phyloP scores from a whole-genome alignment of 177 flowering plant species.

The Vitis hybrid region DNA sequence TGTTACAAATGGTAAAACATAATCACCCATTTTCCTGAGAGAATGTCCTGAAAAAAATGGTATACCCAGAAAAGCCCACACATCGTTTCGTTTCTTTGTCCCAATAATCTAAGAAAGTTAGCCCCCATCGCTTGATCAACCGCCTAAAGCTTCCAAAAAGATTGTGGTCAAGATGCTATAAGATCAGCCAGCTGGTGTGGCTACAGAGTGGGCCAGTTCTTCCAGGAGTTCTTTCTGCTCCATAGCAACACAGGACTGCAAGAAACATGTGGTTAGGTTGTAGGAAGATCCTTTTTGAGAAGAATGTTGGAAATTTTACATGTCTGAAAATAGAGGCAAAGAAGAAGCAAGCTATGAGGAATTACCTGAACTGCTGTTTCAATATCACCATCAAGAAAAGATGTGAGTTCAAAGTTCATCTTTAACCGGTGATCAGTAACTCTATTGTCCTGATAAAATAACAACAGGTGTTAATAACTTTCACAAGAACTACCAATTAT shows the following conservation, averaged over 20 bases:
- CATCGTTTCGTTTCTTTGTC: no score
- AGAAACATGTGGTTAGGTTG: slow-evolving; percentile 8
- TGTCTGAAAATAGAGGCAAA: background rate
- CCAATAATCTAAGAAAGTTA: no score
- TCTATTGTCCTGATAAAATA: slow-evolving; percentile 73
- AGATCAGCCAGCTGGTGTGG: slow-evolving; percentile 35
- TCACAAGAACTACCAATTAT: background rate
- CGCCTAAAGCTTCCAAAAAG: no score
- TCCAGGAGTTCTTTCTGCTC: slow-evolving; percentile 90
- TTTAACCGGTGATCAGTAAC: slow-evolving; percentile 94
- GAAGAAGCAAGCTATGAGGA: background rate
- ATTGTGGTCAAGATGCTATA: background rate
- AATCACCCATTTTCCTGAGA: no score
- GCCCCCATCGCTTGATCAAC: no score
- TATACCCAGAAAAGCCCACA: no score
- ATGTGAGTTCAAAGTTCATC: slow-evolving; percentile 90
- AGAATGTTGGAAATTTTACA: no score
- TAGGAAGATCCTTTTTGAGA: background rate
- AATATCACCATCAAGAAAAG: slow-evolving; percentile 73
- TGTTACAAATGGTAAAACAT: no score
- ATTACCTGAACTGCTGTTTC: slow-evolving; percentile 87
- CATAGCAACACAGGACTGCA: slow-evolving; percentile 79
- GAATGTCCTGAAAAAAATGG: no score
- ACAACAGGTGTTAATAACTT: background rate
- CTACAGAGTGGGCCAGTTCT: slow-evolving; percentile 80